Evolutionary conservation across 345 rosid genomes (phyloP).

Genomic region (Brassica rapa): DNA sequence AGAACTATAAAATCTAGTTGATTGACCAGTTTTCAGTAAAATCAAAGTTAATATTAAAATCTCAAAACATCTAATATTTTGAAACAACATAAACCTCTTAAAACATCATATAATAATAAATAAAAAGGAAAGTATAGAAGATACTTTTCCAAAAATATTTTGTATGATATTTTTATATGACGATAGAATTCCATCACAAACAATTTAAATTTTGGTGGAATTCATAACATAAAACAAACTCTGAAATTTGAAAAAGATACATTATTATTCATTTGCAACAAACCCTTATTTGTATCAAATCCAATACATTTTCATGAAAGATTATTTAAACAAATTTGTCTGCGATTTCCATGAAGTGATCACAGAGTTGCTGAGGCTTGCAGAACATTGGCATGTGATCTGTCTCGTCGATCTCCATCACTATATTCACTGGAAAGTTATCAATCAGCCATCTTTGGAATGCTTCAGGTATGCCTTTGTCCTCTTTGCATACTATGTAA

Average conservation of each 20-base stretch:
- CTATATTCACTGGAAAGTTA: slow-evolving; percentile 38
- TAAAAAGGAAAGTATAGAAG: not conserved
- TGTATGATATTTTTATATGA: not conserved
- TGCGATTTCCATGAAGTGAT: slow-evolving; percentile 22
- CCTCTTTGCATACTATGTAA: slow-evolving; percentile 44
- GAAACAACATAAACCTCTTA: no score
- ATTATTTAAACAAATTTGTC: not conserved
- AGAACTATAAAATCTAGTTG: no score
- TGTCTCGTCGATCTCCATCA: slow-evolving; percentile 39
- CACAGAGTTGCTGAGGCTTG: slow-evolving; percentile 40
- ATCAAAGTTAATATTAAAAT: no score
- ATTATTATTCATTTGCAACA: not conserved
- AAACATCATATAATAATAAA: no score
- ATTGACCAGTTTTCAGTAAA: no score
- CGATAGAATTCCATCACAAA: not conserved
- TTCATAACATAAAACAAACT: not conserved
- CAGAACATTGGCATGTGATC: slow-evolving; percentile 58
- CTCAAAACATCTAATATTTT: no score
- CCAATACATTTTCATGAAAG: not conserved
- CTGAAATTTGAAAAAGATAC: not conserved
- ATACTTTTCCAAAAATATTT: not conserved
- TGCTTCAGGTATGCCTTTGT: slow-evolving; percentile 30
- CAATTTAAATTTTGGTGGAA: not conserved
- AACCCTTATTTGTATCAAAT: not conserved
- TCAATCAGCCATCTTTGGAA: slow-evolving; percentile 48